Percentiles rank a stretch among this genome's conserved stretches.
Conservation (phyloP, 108 stramenopile genomes). For the Cyclostephanos tholiformis region DNA sequence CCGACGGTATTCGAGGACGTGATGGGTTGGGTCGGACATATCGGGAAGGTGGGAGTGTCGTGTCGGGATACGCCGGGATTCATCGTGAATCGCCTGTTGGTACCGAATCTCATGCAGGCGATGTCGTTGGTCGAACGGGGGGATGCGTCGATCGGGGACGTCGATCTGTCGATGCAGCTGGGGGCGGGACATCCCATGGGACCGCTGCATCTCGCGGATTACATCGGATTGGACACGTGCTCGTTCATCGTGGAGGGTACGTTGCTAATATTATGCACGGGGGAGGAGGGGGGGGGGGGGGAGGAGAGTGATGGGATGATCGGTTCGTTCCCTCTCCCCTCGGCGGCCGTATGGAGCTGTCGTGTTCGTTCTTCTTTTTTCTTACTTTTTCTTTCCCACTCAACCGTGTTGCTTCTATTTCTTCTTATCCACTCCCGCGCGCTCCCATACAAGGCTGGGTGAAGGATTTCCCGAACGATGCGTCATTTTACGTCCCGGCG, state of each 20-base stretch:
- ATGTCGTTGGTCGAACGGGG: conserved; percentile 94
- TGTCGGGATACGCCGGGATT: conserved; percentile 98
- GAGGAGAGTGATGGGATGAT: too few relatives aligned
- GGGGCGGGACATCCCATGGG: conserved; percentile 99
- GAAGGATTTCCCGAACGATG: conserved; percentile 83
- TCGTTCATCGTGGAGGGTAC: conserved; percentile 77
- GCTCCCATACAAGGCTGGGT: conserved; percentile 38
- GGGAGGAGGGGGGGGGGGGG: too few relatives aligned
- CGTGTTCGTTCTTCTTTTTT: too few relatives aligned
- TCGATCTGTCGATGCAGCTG: conserved; percentile 96
- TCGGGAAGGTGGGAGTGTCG: conserved; percentile 90
- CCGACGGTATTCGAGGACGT: conserved; percentile 80
- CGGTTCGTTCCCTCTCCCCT: too few relatives aligned
- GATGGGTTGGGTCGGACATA: conserved; percentile 74
- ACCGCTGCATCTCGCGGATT: conserved; percentile 92
- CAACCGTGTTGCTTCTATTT: too few relatives aligned
- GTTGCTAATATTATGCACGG: conserved; percentile 75
- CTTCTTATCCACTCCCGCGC: too few relatives aligned
- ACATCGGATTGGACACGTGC: conserved; percentile 96
- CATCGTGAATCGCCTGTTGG: conserved; percentile 97
- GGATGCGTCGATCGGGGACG: conserved; percentile 91
- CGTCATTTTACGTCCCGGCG: conserved; percentile 90
- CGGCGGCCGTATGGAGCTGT: too few relatives aligned
- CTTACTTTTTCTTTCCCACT: neutral
- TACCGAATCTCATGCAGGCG: conserved; percentile 90